Evolutionary conservation across 805 yeast species (phyloP).

Genomic region (Wickerhamiella qilinensis): DNA sequence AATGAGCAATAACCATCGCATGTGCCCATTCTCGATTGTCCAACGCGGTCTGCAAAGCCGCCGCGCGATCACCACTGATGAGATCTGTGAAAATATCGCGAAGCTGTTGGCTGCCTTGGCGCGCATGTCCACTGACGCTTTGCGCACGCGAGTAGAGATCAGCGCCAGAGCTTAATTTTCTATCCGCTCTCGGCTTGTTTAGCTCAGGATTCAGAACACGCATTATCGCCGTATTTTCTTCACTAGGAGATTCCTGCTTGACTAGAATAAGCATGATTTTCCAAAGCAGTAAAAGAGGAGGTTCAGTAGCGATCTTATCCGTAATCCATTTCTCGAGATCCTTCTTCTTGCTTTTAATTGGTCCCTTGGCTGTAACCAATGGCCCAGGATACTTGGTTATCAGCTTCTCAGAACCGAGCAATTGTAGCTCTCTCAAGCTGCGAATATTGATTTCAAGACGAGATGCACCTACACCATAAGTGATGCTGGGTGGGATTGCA

Average conservation of each 20-base stretch:
- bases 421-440: not conserved
- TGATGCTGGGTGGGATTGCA: slow-evolving; percentile 3
- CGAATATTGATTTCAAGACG: slow-evolving; percentile 1
- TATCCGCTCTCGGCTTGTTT: not conserved
- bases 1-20: slow-evolving; percentile 53
- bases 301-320: slow-evolving; percentile 17
- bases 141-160: slow-evolving; percentile 19
- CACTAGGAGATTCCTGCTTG: slow-evolving; percentile 4
- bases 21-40: slow-evolving; percentile 58
- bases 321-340: slow-evolving; percentile 59
- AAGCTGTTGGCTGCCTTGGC: slow-evolving; percentile 12
- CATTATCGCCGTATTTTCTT: slow-evolving; percentile 2
- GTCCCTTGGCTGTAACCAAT: slow-evolving; percentile 28
- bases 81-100: slow-evolving; percentile 24
- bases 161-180: slow-evolving; percentile 7
- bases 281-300: slow-evolving; percentile 8
- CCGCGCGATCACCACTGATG: slow-evolving; percentile 47
- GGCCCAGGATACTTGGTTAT: slow-evolving; percentile 49
- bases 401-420: slow-evolving; percentile 9
- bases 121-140: slow-evolving; percentile 1
- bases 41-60: slow-evolving; percentile 49
- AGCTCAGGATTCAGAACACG: slow-evolving; percentile 4
- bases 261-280: slow-evolving; percentile 8
- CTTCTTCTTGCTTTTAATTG: slow-evolving; percentile 38
- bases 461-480: slow-evolving; percentile 1